Evolutionary conservation across 495 filamentous ascomycete species (phyloP), one percentile per base, ranked within the genome.

Genomic region (Niebla homalea): DNA sequence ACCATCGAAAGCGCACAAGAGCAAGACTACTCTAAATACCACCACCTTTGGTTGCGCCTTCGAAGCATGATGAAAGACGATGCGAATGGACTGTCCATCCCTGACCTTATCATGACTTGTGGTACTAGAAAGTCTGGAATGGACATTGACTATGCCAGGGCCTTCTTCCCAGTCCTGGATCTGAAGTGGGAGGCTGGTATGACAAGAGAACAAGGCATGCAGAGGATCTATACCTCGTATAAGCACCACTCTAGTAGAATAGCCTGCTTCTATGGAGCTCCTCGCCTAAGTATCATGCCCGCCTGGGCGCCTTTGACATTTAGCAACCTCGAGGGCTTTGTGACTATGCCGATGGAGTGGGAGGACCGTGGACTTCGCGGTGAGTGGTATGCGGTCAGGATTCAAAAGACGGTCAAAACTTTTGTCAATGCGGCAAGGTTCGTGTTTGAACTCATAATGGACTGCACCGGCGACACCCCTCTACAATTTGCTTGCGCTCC

Each of bases 111-210:
- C 43, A 46, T 46, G 4, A 25, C 12, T 8, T 49, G 47, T 36
- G 1, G 36, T 20, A 38, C 26, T 20, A 29, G 47, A 14, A 40
- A 14, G 29, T 47, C 20, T 0, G 50, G 50, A 39, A 47, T 19
- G 10, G 50, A 52, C 16, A 39, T 52, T 21, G 50, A 52, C 43
- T 52, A 52, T 20, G 50, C 50, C 22, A 43, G 50, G 29, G 50
- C 50, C 10, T 52, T 48, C 29, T 52, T 52, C 18, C 50, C 50
- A 6, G 43, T 37, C n/a, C 21, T 52, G 21, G 36, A 35, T 20
- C 20, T 52, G 50, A 39, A 46, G n/a, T 52, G 50, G 50, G 18
- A 48, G 29, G 11, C 14, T 16, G 43, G 43, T 36, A 25, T 52
- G 43, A 52, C 50, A n/a, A 18, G 50, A 25, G 50, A 52, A 19